Conservation (phyloP, 352 stramenopile genomes). For the Pythium graminicola region DNA sequence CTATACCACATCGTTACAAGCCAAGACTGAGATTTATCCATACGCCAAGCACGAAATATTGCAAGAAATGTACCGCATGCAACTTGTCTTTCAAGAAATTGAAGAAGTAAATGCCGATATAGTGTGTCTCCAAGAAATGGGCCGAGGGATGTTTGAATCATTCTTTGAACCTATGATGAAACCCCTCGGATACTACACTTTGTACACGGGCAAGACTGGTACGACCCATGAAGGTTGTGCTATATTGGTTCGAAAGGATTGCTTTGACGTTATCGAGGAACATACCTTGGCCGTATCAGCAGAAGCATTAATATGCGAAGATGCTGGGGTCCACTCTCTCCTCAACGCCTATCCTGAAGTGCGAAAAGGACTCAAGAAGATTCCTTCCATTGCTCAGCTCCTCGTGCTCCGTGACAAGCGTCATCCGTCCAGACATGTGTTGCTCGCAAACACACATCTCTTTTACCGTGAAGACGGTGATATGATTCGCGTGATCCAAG, state of each 20-base stretch:
- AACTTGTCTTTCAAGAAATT: conserved; percentile 71
- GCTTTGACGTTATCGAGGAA: conserved; percentile 47
- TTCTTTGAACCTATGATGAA: conserved; percentile 59
- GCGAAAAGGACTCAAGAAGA: conserved; percentile 35
- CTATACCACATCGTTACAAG: conserved; percentile 53
- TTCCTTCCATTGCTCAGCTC: conserved; percentile 64
- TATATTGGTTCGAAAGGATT: conserved; percentile 33
- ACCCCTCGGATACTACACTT: conserved; percentile 38
- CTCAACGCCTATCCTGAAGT: conserved; percentile 56
- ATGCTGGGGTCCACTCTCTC: conserved; percentile 29
- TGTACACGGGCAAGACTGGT: conserved; percentile 63
- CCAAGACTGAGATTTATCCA: conserved; percentile 53
- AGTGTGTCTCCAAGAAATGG: conserved; percentile 73
- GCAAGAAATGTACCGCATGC: conserved; percentile 62
- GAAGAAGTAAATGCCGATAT: conserved; percentile 52
- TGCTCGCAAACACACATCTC: conserved; percentile 70
- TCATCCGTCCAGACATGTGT: conserved; percentile 20
- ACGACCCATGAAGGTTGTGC: conserved; percentile 66
- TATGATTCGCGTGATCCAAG: conserved; percentile 59
- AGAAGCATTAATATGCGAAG: conserved; percentile 30
- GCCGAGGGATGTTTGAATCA: conserved; percentile 36
- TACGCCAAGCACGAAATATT: conserved; percentile 41
- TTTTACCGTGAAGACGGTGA: conserved; percentile 71
- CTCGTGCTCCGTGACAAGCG: conserved; percentile 34
- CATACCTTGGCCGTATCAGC: conserved; percentile 34